A percentile compares a stretch with the other conserved stretches of the same genome.
phyloP scores from a whole-genome alignment of 371 early-diverging fungal genomes.

The Mucor irregularis region DNA sequence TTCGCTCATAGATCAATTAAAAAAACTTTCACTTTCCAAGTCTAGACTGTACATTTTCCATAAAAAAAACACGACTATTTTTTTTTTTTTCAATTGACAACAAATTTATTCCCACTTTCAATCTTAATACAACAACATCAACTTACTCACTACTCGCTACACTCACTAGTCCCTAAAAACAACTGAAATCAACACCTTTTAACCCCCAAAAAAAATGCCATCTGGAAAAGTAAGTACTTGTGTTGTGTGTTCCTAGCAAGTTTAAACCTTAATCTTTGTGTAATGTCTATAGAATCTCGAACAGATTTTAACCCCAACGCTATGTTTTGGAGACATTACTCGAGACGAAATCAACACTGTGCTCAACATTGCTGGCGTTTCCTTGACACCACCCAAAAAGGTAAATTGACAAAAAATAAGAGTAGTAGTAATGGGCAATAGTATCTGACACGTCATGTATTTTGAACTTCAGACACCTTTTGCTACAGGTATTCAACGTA shows the following conservation, averaged over 20 bases:
- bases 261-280: not conserved
- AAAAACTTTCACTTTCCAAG: conserved; percentile 1
- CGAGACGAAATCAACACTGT: conserved; percentile 63
- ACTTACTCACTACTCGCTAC: not conserved
- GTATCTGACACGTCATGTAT: not conserved
- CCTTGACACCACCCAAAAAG: conserved; percentile 42
- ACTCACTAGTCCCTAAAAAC: too few species aligned
- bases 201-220: conserved; percentile 10
- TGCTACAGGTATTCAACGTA: conserved; percentile 33
- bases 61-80: conserved; percentile 6
- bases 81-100: conserved; percentile 1
- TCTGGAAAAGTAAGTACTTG: conserved; percentile 28
- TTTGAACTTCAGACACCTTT: conserved; percentile 37
- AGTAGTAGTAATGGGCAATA: not conserved
- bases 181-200: not conserved
- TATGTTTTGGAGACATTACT: conserved; percentile 59
- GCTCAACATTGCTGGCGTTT: conserved; percentile 49
- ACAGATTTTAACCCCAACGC: conserved; percentile 23
- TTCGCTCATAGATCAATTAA: not conserved
- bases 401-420: conserved; percentile 21
- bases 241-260: too few species aligned
- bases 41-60: conserved; percentile 13
- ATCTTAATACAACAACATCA: not conserved
- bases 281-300: conserved; percentile 16
- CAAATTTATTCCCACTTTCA: not conserved